Conservation (phyloP, 768 basidiomycete species). For the Suillus paluster region DNA sequence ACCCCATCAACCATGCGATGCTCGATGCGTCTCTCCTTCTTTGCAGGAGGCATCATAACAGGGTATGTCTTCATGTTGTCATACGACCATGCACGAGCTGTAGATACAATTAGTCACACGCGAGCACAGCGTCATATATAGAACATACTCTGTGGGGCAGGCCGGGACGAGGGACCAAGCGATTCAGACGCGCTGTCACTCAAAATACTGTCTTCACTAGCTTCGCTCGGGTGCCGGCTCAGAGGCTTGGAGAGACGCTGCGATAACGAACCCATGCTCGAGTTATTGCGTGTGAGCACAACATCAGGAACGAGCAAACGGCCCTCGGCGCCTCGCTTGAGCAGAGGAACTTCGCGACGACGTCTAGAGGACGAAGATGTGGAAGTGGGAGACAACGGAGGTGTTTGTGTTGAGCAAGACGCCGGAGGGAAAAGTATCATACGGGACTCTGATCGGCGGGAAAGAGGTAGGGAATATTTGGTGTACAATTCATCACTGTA, state of each 20-base stretch:
- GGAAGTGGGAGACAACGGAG: conserved; percentile 40
- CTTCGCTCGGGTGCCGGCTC: conserved; percentile 45
- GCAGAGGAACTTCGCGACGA: conserved; percentile 55
- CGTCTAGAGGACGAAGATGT: conserved; percentile 36
- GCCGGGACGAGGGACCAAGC: conserved; percentile 37
- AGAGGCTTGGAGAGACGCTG: conserved; percentile 41
- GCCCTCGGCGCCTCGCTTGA: conserved; percentile 66
- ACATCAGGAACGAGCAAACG: conserved; percentile 61
- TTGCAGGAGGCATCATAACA: conserved; percentile 51
- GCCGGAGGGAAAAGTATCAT: conserved; percentile 41
- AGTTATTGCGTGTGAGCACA: conserved; percentile 36
- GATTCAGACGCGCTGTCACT: conserved; percentile 27
- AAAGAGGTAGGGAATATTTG: conserved; percentile 59
- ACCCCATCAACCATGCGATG: conserved; percentile 53
- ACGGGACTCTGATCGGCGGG: conserved; percentile 58
- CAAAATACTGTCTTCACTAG: conserved; percentile 40
- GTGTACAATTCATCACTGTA: conserved; percentile 52
- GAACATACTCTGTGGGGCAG: conserved; percentile 56
- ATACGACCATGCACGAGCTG: conserved; percentile 78
- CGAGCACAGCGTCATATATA: conserved; percentile 1
- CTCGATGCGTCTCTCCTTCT: conserved; percentile 56
- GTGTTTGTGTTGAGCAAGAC: conserved; percentile 41
- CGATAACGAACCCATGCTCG: conserved; percentile 37
- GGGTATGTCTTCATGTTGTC: conserved; percentile 74
- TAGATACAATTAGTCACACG: conserved; percentile 9